Conservation (phyloP, 345 rosid genomes). For the Raphanus sativus region DNA sequence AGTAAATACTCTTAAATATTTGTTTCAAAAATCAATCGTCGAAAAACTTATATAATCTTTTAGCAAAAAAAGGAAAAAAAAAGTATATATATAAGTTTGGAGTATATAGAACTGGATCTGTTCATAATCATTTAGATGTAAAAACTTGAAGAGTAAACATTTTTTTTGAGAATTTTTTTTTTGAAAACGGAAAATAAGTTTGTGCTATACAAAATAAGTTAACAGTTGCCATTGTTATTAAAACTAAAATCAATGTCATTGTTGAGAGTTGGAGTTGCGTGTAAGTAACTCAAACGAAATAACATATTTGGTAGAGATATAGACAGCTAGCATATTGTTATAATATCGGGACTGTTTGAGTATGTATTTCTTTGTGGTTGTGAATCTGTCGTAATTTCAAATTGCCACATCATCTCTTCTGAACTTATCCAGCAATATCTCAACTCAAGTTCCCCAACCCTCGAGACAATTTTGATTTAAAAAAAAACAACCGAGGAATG, state of each 20-base stretch:
- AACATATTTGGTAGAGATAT: slow-evolving; percentile 5
- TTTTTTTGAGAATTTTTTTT: no score
- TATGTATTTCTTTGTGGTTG: slow-evolving; percentile 27
- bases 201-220: not conserved
- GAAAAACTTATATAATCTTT: not conserved
- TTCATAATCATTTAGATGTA: no score
- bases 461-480: slow-evolving; percentile 23
- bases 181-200: not conserved
- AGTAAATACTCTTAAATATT: not conserved
- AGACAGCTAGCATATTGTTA: slow-evolving; percentile 26
- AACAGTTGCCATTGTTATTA: no score
- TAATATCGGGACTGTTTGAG: slow-evolving; percentile 1
- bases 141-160: no score
- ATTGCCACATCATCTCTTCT: slow-evolving; percentile 13
- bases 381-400: slow-evolving; percentile 16
- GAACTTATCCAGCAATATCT: slow-evolving; percentile 27
- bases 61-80: no score
- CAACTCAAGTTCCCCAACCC: not conserved
- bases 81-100: no score
- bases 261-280: slow-evolving; percentile 30
- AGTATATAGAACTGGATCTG: no score
- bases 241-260: not conserved
- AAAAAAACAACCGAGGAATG: not conserved
- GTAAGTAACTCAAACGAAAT: slow-evolving; percentile 33
- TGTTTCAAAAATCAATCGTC: not conserved